Base-by-base conservation (phyloP, 2,329 filamentous ascomycete genomes). In the Rhytidhysteron rufulum region DNA sequence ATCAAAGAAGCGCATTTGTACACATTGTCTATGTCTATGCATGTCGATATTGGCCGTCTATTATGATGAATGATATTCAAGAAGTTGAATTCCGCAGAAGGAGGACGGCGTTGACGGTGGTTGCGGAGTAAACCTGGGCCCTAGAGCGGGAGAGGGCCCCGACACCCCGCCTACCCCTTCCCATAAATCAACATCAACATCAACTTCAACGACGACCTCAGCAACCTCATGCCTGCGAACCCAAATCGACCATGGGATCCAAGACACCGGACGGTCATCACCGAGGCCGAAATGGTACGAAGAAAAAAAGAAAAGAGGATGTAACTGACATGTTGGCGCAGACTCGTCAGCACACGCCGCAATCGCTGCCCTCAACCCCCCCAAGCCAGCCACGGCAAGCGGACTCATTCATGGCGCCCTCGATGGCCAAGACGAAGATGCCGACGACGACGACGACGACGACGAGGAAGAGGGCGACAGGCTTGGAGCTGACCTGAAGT, bases 381-480 rank as follows among this genome's bases (percentile, higher is more conserved):
- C 57, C 11, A 67, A 58, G 37, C 45, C 58, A 41, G 56, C 57
- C 25, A 49, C 57, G 42, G 62, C 61, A 21, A 65, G 47, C 44
- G 65, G 65, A 31, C 53, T 67, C 5, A 37, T 54, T 37, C 42
- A 56, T 31, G 54, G 58, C 42, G 45, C 49, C 31, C 60, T 69
- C 61, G 68, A 66, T 47, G 65, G 71, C 43, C 70, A 57, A 35
- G 54, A 67, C 40, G 72, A 76, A 50, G 68, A 68, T 34, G 73
- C 70, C 44, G 71, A 73, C 34, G 69, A 66, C 41, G 69, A 73
- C 34, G 73, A 70, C 15, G 71, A 75, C 25, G 71, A 75, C 36
- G 68, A 70, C 40, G 71, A 74, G 31, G 72, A 43, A 84, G 85
- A 68, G 88, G 88, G 71, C 88, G 88, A 70, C 90, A 89, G 51